These are phyloP conservation scores for Rhododendron simsii DNA, from an alignment of 148 eudicot genomes.

Conservation along the genomic window DNA sequence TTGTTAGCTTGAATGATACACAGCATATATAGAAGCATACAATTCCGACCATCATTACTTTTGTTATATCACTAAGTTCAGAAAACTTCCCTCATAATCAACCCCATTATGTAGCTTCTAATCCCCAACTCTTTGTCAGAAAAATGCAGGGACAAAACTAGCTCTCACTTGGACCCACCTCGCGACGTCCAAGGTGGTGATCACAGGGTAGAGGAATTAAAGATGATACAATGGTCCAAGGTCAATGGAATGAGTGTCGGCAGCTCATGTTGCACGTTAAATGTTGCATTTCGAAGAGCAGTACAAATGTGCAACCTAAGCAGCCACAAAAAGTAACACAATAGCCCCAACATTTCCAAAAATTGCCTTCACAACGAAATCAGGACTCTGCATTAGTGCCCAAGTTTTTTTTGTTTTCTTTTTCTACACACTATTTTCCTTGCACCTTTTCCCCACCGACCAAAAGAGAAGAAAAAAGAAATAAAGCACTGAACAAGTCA, in stretches of 20 bases:
- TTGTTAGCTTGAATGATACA: neutral
- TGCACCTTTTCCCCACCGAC: neutral
- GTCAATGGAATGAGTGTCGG: neutral
- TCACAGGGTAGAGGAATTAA: neutral
- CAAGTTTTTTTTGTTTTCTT: neutral
- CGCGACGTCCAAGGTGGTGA: neutral
- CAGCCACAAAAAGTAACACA: neutral
- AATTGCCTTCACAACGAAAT: slow-evolving; percentile 3
- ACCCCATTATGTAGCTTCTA: neutral
- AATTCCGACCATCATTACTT: neutral
- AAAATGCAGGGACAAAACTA: no score
- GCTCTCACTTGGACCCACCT: neutral
- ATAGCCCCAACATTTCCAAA: neutral
- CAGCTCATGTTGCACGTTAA: neutral
- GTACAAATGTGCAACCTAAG: neutral
- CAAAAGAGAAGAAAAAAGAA: neutral
- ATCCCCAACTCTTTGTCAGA: neutral
- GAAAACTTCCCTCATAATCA: neutral
- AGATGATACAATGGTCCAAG: neutral
- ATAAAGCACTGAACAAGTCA: neutral
- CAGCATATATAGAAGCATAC: neutral
- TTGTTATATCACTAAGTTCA: neutral
- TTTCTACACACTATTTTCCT: neutral
- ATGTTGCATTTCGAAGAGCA: neutral
- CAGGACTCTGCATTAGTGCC: neutral